Evolutionary conservation across 164 flowering plant species (phyloP), one percentile per base, ranked within the genome.

Genomic region (Chloranthus sessilifolius): DNA sequence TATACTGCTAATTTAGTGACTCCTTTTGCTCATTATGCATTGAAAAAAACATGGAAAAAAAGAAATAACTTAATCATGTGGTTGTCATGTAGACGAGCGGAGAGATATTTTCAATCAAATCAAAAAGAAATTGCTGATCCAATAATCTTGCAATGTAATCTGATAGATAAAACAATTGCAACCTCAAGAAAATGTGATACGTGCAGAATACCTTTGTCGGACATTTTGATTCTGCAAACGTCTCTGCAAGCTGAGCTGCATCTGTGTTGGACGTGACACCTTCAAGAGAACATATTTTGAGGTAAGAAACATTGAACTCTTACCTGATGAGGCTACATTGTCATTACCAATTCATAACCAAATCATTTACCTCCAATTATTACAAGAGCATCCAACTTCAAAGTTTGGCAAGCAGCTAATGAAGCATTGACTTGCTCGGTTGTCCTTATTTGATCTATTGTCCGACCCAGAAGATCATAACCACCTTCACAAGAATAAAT

Each of bases 201-300:
- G 19, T 19, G 12, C 6, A 17, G 19, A 34, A 30, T 54, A 67
- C 99, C 90, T 92, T 92, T 53, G 99, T 92, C 15, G 75, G 62
- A 62, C 99, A 92, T 54, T 86, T 78, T 56, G 84, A 80, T 68
- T 79, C 95, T 20, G 95, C 95, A 82, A 92, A 92, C 26, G 85
- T 86, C 72, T 92, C 97, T 36, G 99, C 99, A 49, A 92, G 89
- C 51, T 86, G 88, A 60, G 99, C 99, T 68, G 99, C 99, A 72
- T 92, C 99, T 2, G 95, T 85, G 72, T 92, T 92, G 53, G 99
- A 92, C 39, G 97, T 92, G 35, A 92, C 96, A 59, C 98, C 98
- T 92, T 46, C 55, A 72, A 53, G 40, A 67, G 10, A 28, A 59
- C 24, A 25, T 25, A n/a, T 44, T 20, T 40, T 19, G 9, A 7